Evolutionary conservation across 257 asterid genomes (phyloP).

Genomic region (Paraleonurus japonicus): DNA sequence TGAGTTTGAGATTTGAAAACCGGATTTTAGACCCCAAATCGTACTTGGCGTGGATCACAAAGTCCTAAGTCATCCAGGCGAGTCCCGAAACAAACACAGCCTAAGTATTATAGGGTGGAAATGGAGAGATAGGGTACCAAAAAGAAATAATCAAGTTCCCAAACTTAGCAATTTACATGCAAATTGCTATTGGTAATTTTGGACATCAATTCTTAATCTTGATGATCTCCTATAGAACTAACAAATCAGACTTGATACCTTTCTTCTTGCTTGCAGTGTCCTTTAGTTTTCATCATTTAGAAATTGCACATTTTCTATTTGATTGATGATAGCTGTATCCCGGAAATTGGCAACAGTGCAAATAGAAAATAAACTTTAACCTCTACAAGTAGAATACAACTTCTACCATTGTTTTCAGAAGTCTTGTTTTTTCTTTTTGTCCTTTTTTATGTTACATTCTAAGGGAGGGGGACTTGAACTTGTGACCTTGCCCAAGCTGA

Average conservation of each 20-base stretch:
- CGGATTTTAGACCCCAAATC: too few species aligned
- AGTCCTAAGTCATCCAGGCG: too few species aligned
- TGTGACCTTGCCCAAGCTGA: too few species aligned
- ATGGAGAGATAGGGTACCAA: background rate
- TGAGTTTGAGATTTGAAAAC: too few species aligned
- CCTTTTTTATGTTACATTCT: too few species aligned
- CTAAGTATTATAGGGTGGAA: background rate
- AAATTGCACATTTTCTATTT: slow-evolving; percentile 2
- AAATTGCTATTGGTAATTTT: background rate
- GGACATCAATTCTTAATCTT: background rate
- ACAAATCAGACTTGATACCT: background rate
- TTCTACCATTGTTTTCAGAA: too few species aligned
- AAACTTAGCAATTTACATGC: background rate
- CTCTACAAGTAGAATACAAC: background rate
- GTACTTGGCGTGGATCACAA: too few species aligned
- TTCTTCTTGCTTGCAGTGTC: background rate
- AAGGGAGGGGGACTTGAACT: too few species aligned
- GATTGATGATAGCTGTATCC: background rate
- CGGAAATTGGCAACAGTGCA: background rate
- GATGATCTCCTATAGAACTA: background rate
- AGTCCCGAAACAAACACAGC: too few species aligned
- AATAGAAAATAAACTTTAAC: background rate
- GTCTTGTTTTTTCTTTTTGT: too few species aligned
- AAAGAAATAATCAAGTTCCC: background rate
- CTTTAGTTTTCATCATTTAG: background rate